Conservation (phyloP, 2,329 filamentous ascomycete species). For the Colletotrichum viniferum region DNA sequence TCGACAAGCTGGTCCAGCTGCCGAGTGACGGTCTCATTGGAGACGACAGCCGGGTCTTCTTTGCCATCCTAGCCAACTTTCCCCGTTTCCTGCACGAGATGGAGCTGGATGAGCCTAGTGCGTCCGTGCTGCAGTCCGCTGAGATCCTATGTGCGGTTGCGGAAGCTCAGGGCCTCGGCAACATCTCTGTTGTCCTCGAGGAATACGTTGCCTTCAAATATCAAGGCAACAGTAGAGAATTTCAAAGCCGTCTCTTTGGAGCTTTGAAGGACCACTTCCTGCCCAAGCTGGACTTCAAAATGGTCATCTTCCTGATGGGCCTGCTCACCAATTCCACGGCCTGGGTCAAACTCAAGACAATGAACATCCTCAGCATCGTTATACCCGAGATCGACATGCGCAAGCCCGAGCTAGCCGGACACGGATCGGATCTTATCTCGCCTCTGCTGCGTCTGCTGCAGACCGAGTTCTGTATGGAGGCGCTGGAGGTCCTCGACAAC, state of each 20-base stretch:
- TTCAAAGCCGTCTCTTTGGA: conserved; percentile 74
- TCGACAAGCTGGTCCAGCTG: conserved; percentile 79
- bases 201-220: conserved; percentile 73
- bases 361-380: conserved; percentile 84
- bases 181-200: conserved; percentile 71
- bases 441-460: conserved; percentile 87
- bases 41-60: conserved; percentile 80
- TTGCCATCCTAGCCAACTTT: conserved; percentile 88
- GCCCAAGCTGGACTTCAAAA: conserved; percentile 80
- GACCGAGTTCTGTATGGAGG: conserved; percentile 92
- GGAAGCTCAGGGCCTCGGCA: conserved; percentile 70
- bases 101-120: conserved; percentile 65
- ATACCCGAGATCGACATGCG: conserved; percentile 94
- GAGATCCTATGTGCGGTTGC: conserved; percentile 74
- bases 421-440: conserved; percentile 94
- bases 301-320: conserved; percentile 88
- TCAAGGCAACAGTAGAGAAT: conserved; percentile 69
- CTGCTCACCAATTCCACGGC: conserved; percentile 85
- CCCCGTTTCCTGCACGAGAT: conserved; percentile 83
- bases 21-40: conserved; percentile 84
- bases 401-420: conserved; percentile 84
- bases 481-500: conserved; percentile 88
- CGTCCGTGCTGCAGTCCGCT: conserved; percentile 65
- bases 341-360: conserved; percentile 92
- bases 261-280: conserved; percentile 81